These are phyloP conservation scores for Scenedesmus sp. DNA, from an alignment of 163 green algal species.

Conservation along the genomic window DNA sequence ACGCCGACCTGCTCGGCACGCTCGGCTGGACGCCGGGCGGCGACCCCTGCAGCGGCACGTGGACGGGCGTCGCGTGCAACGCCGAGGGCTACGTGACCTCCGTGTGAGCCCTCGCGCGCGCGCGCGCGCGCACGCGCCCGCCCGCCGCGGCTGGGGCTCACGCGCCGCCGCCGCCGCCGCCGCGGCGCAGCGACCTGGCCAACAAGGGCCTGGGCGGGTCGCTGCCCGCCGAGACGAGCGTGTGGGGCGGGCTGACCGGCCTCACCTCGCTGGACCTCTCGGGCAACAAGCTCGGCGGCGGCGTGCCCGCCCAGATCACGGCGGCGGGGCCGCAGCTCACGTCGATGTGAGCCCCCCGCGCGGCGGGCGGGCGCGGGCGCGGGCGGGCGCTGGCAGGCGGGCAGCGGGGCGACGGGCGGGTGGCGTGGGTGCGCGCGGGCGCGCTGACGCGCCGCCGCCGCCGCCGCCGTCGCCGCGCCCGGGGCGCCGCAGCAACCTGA, in stretches of 20 bases:
- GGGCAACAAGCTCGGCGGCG: constrained; percentile 4
- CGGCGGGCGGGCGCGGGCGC: neutral
- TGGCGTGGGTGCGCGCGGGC: neutral
- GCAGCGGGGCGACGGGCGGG: neutral
- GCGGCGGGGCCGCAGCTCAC: constrained; percentile 24
- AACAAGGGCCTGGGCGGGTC: constrained; percentile 25
- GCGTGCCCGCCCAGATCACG: neutral
- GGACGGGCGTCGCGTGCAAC: constrained; percentile 30
- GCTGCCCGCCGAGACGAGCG: constrained; percentile 2
- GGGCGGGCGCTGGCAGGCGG: neutral
- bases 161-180: neutral
- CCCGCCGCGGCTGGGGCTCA: neutral
- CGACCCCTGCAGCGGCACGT: constrained; percentile 15
- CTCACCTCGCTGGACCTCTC: constrained; percentile 20
- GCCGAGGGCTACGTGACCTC: constrained; percentile 9
- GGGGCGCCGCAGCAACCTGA: neutral
- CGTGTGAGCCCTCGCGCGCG: constrained; percentile 20
- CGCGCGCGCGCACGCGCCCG: no score
- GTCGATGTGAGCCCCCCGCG: constrained; percentile 6
- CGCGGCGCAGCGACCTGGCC: constrained; percentile 21
- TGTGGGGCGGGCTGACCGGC: constrained; percentile 25
- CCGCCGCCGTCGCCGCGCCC: no score
- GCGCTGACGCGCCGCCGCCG: neutral
- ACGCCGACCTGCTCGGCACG: neutral
- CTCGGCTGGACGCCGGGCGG: constrained; percentile 18